These are phyloP conservation scores for Phytopythium cucurbitacearum DNA, from an alignment of 352 stramenopile genomes.

Conservation along the genomic window DNA sequence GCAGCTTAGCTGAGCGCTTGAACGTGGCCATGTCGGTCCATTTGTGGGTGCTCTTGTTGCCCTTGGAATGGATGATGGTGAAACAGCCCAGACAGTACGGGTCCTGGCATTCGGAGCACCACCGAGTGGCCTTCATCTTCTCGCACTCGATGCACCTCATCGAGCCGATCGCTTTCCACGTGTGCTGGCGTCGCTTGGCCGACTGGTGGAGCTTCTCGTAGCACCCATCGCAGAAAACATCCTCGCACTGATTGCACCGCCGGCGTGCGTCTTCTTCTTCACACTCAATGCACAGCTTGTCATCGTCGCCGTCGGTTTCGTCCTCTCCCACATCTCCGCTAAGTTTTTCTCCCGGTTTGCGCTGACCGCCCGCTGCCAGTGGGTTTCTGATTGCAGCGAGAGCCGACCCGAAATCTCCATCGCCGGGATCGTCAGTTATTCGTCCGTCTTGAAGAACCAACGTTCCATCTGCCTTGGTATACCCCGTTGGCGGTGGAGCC, in stretches of 20 bases:
- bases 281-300: constrained; percentile 73
- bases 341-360: constrained; percentile 5
- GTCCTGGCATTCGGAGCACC: constrained; percentile 69
- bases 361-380: constrained; percentile 5
- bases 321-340: constrained; percentile 14
- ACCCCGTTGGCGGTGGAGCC: constrained; percentile 59
- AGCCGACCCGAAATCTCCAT: constrained; percentile 30
- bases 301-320: constrained; percentile 44
- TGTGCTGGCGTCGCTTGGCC: constrained; percentile 69
- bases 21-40: constrained; percentile 72
- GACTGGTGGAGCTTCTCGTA: constrained; percentile 73
- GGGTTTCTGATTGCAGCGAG: constrained; percentile 17
- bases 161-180: constrained; percentile 66
- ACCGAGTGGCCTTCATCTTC: constrained; percentile 80
- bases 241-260: constrained; percentile 67
- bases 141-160: constrained; percentile 83
- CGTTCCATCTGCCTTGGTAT: constrained; percentile 61
- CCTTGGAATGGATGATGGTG: constrained; percentile 79
- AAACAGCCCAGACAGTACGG: constrained; percentile 81
- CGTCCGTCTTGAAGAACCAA: constrained; percentile 68
- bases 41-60: constrained; percentile 65
- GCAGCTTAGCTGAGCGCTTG: constrained; percentile 35
- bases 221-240: constrained; percentile 76
- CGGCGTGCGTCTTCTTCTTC: constrained; percentile 67
- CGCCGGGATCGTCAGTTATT: constrained; percentile 48